phyloP scores from a whole-genome alignment of 2,329 filamentous ascomycete genomes.

The Leptographium wingfieldii region DNA sequence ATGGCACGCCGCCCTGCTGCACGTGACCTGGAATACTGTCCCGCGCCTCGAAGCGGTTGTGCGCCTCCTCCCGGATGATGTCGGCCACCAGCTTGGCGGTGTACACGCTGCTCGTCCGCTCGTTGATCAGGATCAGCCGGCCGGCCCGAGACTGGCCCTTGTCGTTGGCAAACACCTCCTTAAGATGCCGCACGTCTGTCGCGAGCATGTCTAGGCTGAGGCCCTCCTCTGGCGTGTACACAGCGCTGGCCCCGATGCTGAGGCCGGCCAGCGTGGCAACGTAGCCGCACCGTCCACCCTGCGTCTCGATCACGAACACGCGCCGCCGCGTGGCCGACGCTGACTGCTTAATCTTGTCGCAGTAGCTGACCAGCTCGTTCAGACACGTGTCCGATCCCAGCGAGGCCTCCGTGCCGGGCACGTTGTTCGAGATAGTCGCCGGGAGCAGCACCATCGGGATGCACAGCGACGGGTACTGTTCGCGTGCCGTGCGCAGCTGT shows the following conservation, averaged over 20 bases:
- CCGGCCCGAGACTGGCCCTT: constrained; percentile 80
- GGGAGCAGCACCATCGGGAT: constrained; percentile 87
- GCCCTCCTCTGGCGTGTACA: constrained; percentile 95
- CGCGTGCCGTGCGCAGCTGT: constrained; percentile 70
- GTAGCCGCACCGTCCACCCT: constrained; percentile 89
- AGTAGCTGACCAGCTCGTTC: constrained; percentile 89
- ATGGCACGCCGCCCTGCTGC: constrained; percentile 85
- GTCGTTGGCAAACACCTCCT: constrained; percentile 73
- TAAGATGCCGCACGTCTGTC: constrained; percentile 77
- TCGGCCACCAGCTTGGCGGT: constrained; percentile 85
- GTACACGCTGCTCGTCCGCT: constrained; percentile 84
- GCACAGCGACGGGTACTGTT: constrained; percentile 70
- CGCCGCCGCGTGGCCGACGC: constrained; percentile 85
- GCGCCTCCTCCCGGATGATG: constrained; percentile 89
- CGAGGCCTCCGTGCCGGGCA: constrained; percentile 94
- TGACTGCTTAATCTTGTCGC: constrained; percentile 94
- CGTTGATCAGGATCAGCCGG: constrained; percentile 91
- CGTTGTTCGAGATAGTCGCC: constrained; percentile 98
- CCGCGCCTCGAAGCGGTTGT: constrained; percentile 82
- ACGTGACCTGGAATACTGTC: constrained; percentile 89
- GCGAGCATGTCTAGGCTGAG: constrained; percentile 89
- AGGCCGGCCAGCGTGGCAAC: constrained; percentile 83
- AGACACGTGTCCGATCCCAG: constrained; percentile 93
- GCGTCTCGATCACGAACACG: constrained; percentile 96
- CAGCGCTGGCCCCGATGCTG: constrained; percentile 79